phyloP scores from a whole-genome alignment of 164 flowering plant species.

The Nymphaea colorata region DNA sequence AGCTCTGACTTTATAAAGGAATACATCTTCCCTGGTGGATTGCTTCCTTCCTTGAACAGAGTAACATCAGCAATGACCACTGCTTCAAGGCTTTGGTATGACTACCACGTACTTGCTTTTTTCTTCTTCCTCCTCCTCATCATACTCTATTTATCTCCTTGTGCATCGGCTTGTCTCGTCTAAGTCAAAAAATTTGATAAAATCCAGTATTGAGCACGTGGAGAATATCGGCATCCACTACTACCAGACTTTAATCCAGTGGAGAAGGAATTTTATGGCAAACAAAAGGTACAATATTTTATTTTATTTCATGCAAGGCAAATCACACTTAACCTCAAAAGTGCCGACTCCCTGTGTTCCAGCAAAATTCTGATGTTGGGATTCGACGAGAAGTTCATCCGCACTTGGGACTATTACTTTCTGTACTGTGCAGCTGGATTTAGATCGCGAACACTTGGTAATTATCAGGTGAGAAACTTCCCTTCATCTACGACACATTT shows the following conservation, averaged over 20 bases:
- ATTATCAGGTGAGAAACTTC: conserved; percentile 58
- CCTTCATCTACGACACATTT: too few species aligned
- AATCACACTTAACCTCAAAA: neutral
- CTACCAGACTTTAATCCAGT: conserved; percentile 60
- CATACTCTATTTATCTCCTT: too few species aligned
- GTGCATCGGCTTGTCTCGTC: neutral
- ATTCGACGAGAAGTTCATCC: conserved; percentile 73
- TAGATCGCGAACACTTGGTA: conserved; percentile 54
- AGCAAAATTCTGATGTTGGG: conserved; percentile 59
- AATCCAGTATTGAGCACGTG: conserved; percentile 76
- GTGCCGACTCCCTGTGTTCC: conserved; percentile 4
- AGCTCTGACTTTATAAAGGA: conserved; percentile 91
- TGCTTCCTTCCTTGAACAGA: conserved; percentile 66
- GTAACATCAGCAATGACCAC: conserved; percentile 80
- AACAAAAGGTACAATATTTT: conserved; percentile 43
- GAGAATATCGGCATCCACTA: conserved; percentile 88
- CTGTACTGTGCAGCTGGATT: conserved; percentile 89
- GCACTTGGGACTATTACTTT: conserved; percentile 93
- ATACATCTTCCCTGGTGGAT: conserved; percentile 88
- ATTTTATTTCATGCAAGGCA: neutral
- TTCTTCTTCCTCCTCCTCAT: neutral
- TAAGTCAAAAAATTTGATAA: neutral
- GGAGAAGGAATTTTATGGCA: conserved; percentile 67
- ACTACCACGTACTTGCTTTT: neutral
- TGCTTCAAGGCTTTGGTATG: conserved; percentile 68